Percentiles rank a stretch among this genome's conserved stretches.
These are phyloP conservation scores for Phytophthora rubi DNA, from an alignment of 352 stramenopile species.

Conservation along the genomic window DNA sequence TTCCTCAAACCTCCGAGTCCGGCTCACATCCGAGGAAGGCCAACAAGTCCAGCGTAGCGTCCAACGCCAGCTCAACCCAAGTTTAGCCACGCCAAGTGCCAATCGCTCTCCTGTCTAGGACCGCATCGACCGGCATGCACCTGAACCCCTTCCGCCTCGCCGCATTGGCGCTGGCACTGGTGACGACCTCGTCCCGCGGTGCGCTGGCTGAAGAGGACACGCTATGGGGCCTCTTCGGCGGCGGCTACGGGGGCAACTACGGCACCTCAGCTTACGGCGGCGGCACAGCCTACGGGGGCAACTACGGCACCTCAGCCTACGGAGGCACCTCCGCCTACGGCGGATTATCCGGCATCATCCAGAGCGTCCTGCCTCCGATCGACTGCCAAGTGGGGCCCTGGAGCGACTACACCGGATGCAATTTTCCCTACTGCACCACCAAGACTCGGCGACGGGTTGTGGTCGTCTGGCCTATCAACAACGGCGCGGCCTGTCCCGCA, in stretches of 20 bases:
- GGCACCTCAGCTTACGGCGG: background rate
- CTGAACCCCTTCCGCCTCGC: conserved; percentile 11
- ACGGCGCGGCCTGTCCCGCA: conserved; percentile 45
- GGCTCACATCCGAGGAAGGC: conserved; percentile 7
- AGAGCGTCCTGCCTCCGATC: conserved; percentile 1
- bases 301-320: background rate
- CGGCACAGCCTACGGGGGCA: background rate
- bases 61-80: background rate
- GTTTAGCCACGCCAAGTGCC: background rate
- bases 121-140: conserved; percentile 9
- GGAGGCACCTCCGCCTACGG: background rate
- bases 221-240: background rate
- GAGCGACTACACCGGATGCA: conserved; percentile 43
- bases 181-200: background rate
- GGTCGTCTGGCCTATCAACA: conserved; percentile 32
- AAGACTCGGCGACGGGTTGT: conserved; percentile 53
- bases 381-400: conserved; percentile 38
- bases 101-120: background rate
- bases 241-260: background rate
- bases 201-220: conserved; percentile 22
- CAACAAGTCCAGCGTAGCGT: conserved; percentile 26
- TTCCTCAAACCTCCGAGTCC: conserved; percentile 21
- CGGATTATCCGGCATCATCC: background rate
- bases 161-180: conserved; percentile 14
- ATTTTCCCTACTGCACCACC: conserved; percentile 27